Conservation (phyloP, 129 eudicot species). For the Scalesia atractyloides region DNA sequence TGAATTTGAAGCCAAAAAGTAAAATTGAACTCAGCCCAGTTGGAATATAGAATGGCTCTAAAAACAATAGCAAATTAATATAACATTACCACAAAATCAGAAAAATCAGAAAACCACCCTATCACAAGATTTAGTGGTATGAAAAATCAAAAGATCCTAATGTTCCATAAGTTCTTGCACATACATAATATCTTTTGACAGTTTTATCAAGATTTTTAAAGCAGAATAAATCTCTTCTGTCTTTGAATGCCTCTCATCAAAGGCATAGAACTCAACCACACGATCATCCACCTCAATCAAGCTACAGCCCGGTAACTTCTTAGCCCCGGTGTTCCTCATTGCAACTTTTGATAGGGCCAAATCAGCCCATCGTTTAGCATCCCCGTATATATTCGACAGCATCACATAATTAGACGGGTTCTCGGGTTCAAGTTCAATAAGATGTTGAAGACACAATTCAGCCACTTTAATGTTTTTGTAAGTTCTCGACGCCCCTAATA, state of each 20-base stretch:
- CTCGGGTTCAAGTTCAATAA: constrained; percentile 61
- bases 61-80: not conserved
- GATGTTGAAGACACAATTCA: constrained; percentile 59
- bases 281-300: constrained; percentile 57
- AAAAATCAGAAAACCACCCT: not conserved
- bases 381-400: constrained; percentile 71
- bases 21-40: not conserved
- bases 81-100: not conserved
- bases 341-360: constrained; percentile 66
- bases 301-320: constrained; percentile 70
- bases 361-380: constrained; percentile 61
- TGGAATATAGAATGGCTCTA: not conserved
- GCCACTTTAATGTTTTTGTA: constrained; percentile 64
- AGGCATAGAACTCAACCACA: constrained; percentile 60
- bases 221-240: constrained; percentile 48
- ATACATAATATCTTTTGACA: constrained; percentile 27
- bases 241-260: constrained; percentile 65
- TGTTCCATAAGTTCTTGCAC: constrained; percentile 24
- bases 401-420: constrained; percentile 75
- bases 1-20: not conserved
- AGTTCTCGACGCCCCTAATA: constrained; percentile 64
- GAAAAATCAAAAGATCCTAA: not conserved
- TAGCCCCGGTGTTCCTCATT: constrained; percentile 64
- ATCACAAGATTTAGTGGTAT: not conserved
- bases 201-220: constrained; percentile 52